Percentiles rank a stretch among this genome's conserved stretches.
Conservation (phyloP, 2,329 filamentous ascomycete species). For the Venturia asperata region DNA sequence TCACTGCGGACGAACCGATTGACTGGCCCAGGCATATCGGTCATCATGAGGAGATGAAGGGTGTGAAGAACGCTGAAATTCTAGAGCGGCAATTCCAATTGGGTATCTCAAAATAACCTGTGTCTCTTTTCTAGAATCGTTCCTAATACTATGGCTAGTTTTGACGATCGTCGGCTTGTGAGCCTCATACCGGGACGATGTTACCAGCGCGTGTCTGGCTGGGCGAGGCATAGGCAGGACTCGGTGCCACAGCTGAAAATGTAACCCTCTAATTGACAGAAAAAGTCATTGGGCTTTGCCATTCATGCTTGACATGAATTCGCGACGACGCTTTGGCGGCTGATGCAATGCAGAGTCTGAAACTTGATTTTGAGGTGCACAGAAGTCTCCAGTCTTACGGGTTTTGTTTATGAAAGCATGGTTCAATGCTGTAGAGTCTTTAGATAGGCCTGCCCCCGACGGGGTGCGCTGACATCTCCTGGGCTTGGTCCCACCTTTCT, state of each 20-base stretch:
- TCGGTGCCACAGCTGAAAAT: not conserved
- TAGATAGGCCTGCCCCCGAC: not conserved
- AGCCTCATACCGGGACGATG: not conserved
- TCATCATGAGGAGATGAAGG: not conserved
- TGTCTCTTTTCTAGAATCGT: not conserved
- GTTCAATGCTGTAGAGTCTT: not conserved
- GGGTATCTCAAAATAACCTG: constrained; percentile 6
- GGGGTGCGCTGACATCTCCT: not conserved
- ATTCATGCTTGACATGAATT: not conserved
- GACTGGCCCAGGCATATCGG: not conserved
- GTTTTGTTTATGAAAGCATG: not conserved
- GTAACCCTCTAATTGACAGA: not conserved
- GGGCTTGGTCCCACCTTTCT: not conserved
- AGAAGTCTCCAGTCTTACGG: not conserved
- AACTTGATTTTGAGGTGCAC: not conserved
- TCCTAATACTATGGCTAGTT: not conserved
- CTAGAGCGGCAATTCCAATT: not conserved
- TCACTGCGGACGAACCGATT: not conserved
- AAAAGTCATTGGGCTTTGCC: not conserved
- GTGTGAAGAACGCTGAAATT: constrained; percentile 1
- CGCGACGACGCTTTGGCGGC: not conserved
- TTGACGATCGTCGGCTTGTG: not conserved
- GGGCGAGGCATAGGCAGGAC: not conserved
- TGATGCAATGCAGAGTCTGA: not conserved
- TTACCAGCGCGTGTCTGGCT: not conserved